Percentiles rank a stretch among this genome's conserved stretches.
These are phyloP conservation scores for Annulohypoxylon maeteangense DNA, from an alignment of 495 filamentous ascomycete species.

Conservation along the genomic window DNA sequence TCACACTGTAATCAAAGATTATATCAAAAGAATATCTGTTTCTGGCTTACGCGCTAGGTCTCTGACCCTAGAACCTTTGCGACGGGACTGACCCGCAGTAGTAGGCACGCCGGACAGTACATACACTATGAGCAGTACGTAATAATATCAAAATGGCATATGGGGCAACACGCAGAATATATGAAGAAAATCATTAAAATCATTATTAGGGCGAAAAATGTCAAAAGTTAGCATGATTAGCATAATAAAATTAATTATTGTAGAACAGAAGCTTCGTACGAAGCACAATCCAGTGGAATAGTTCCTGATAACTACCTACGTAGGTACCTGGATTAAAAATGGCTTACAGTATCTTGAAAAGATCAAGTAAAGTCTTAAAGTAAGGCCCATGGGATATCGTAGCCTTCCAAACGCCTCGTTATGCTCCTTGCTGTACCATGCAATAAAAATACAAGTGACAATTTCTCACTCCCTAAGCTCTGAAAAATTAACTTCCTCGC, in stretches of 20 bases:
- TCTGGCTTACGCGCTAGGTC: not conserved
- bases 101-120: not conserved
- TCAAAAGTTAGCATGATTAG: not conserved
- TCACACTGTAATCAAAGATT: not conserved
- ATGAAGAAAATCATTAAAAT: not conserved
- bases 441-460: not conserved
- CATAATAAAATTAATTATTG: not conserved
- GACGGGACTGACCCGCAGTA: slow-evolving; percentile 12
- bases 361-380: slow-evolving; percentile 9
- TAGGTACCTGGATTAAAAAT: not conserved
- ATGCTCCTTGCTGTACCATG: slow-evolving; percentile 7
- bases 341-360: not conserved
- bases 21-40: not conserved
- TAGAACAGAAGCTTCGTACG: not conserved
- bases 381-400: slow-evolving; percentile 8
- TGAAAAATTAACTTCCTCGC: not conserved
- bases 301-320: not conserved
- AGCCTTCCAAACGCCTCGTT: slow-evolving; percentile 23
- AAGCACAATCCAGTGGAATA: not conserved
- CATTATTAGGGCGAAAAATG: not conserved
- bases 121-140: not conserved
- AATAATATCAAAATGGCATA: not conserved
- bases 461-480: not conserved
- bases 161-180: not conserved
- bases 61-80: not conserved